Conservation (phyloP, 768 basidiomycete genomes). For the Mycena rebaudengoi region DNA sequence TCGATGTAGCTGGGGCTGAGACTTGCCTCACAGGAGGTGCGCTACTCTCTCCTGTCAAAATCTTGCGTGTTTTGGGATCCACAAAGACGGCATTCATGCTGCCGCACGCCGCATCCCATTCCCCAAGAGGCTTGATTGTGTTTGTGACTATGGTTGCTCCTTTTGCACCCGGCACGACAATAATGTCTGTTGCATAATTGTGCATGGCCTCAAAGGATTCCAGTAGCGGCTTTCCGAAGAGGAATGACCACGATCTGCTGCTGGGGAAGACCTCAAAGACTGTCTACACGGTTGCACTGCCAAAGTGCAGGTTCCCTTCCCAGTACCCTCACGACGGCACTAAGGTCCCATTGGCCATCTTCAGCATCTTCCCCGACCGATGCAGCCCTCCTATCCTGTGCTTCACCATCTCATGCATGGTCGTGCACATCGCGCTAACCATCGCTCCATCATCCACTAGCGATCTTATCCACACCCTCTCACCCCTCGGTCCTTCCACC, state of each 20-base stretch:
- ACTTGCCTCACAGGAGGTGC: conserved; percentile 1
- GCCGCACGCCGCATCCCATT: not conserved
- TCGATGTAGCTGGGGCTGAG: not conserved
- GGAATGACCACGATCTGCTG: conserved; percentile 18
- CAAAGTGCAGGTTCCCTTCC: conserved; percentile 27
- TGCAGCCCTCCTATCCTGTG: not conserved
- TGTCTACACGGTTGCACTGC: not conserved
- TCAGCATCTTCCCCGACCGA: conserved; percentile 18
- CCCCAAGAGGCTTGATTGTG: not conserved
- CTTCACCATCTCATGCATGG: not conserved
- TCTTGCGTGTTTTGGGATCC: not conserved
- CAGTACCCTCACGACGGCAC: conserved; percentile 28
- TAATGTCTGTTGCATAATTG: conserved; percentile 13
- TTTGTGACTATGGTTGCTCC: not conserved
- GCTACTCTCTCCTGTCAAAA: not conserved
- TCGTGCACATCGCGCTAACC: conserved; percentile 24
- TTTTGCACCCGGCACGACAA: not conserved
- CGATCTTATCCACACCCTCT: conserved; percentile 12
- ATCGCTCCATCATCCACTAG: conserved; percentile 24
- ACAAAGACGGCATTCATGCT: not conserved
- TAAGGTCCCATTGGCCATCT: conserved; percentile 41
- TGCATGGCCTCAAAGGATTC: conserved; percentile 9
- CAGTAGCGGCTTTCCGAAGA: conserved; percentile 25
- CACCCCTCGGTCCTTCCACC: conserved; percentile 20
- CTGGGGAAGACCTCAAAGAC: conserved; percentile 33